These are phyloP conservation scores for Xylariaceae sp. DNA, from an alignment of 2,329 filamentous ascomycete genomes.

Conservation along the genomic window DNA sequence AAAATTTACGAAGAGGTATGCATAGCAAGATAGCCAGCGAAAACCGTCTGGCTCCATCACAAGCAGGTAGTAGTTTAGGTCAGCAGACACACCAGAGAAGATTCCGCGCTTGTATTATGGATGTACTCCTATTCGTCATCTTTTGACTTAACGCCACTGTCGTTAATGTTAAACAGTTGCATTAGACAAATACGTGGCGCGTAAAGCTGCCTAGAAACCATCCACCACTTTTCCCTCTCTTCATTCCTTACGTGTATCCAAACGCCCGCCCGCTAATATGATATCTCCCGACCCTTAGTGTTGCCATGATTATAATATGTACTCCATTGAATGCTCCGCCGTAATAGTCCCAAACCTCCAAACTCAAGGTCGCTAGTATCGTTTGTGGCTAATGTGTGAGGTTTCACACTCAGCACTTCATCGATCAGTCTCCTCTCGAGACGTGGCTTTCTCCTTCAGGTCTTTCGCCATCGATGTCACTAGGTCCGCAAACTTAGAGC, in stretches of 20 bases:
- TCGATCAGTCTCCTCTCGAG: constrained; percentile 14
- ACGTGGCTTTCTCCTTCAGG: constrained; percentile 27
- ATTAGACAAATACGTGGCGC: background rate
- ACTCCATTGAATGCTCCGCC: background rate
- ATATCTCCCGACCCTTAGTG: background rate
- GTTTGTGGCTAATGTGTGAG: background rate
- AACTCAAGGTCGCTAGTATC: background rate
- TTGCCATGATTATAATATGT: background rate
- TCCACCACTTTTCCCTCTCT: background rate
- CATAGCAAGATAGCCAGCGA: too few relatives aligned
- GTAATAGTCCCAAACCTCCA: background rate
- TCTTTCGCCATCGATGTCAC: constrained; percentile 41
- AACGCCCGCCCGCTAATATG: background rate
- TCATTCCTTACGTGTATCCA: background rate
- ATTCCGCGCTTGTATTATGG: too few relatives aligned
- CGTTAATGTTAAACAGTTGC: background rate
- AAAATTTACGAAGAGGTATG: too few relatives aligned
- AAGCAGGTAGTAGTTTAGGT: too few relatives aligned
- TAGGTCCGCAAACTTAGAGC: constrained; percentile 41
- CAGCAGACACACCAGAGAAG: too few relatives aligned
- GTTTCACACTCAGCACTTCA: background rate
- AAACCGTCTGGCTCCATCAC: too few relatives aligned
- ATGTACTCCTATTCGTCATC: background rate
- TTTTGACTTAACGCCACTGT: background rate
- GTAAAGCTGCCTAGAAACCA: background rate